Percentiles rank a stretch among this genome's conserved stretches.
Conservation (phyloP, 2,329 filamentous ascomycete genomes). For the Pseudogymnoascus sp. region DNA sequence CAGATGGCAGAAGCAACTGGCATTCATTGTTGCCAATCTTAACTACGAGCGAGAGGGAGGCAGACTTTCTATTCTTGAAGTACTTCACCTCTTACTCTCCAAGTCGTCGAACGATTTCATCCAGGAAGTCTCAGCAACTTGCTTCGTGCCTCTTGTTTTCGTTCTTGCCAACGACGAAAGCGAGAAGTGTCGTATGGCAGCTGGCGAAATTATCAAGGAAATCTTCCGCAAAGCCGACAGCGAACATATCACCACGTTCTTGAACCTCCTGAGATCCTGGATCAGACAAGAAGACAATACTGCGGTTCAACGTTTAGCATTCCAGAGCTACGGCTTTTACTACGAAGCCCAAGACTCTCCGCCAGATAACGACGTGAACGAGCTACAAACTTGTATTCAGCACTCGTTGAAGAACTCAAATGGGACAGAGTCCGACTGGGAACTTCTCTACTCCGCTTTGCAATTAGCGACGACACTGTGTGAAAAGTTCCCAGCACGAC, state of each 20-base stretch:
- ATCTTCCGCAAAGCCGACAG: constrained; percentile 72
- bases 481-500: constrained; percentile 55
- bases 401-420: constrained; percentile 45
- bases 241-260: constrained; percentile 63
- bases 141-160: constrained; percentile 81
- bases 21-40: constrained; percentile 83
- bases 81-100: constrained; percentile 74
- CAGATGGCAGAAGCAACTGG: constrained; percentile 81
- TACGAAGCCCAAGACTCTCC: constrained; percentile 58
- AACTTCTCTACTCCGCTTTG: constrained; percentile 68
- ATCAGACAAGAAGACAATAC: constrained; percentile 66
- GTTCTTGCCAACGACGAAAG: constrained; percentile 85
- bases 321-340: constrained; percentile 78
- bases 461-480: constrained; percentile 62
- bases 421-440: constrained; percentile 54
- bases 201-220: constrained; percentile 70
- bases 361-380: constrained; percentile 50
- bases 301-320: constrained; percentile 62
- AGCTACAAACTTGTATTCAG: constrained; percentile 47
- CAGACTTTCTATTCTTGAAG: constrained; percentile 86
- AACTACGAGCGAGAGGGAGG: constrained; percentile 86
- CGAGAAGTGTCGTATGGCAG: constrained; percentile 74
- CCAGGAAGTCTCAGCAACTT: constrained; percentile 71
- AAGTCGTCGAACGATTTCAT: constrained; percentile 78
- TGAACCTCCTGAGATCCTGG: constrained; percentile 67